Evolutionary conservation across 176 grass and related monocot species (phyloP).

Genomic region (Chrysopogon serrulatus): DNA sequence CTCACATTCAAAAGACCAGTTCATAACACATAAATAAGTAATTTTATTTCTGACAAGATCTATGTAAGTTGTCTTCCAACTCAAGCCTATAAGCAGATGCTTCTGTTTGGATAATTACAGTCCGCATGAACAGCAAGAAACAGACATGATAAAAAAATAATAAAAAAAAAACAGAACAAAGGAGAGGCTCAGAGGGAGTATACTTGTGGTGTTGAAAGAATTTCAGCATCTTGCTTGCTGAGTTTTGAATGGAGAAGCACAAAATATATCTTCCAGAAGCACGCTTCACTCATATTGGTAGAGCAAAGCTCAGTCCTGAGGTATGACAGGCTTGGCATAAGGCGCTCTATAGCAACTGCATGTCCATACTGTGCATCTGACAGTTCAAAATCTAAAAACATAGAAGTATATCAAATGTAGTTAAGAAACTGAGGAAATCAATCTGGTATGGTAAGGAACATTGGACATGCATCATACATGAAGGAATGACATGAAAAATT

Average conservation of each 20-base stretch:
- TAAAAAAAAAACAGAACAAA: neutral
- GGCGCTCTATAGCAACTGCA: constrained; percentile 50
- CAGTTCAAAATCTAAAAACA: constrained; percentile 63
- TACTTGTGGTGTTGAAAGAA: constrained; percentile 67
- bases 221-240: constrained; percentile 47
- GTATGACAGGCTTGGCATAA: constrained; percentile 58
- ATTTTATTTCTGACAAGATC: neutral
- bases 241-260: constrained; percentile 68
- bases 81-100: neutral
- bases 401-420: constrained; percentile 19
- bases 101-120: neutral
- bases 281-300: constrained; percentile 60
- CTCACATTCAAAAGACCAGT: constrained; percentile 1
- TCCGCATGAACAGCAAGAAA: constrained; percentile 7
- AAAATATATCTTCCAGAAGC: constrained; percentile 92
- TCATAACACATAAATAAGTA: neutral
- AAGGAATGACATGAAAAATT: neutral
- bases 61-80: neutral
- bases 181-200: neutral
- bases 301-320: constrained; percentile 63
- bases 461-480: neutral
- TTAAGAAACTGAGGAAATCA: neutral
- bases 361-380: constrained; percentile 63
- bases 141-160: neutral
- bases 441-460: neutral